These are phyloP conservation scores for Lasiosphaeria hispida DNA, from an alignment of 495 filamentous ascomycete species.

Conservation along the genomic window DNA sequence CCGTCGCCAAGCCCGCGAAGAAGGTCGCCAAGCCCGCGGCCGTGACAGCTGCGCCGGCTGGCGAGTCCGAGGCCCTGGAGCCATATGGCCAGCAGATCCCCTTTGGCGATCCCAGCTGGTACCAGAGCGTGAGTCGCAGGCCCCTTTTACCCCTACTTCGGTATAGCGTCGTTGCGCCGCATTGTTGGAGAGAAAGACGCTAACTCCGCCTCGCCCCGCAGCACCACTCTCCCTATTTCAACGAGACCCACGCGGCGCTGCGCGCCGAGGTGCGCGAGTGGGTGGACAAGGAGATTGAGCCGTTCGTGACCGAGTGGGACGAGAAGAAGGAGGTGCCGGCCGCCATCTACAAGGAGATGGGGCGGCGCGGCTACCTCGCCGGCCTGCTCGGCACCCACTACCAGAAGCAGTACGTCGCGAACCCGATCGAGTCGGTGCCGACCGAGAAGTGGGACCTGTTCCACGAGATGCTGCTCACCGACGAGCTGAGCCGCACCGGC, in stretches of 20 bases:
- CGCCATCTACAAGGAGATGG: conserved; percentile 92
- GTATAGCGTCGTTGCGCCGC: too few species aligned
- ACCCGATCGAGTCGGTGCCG: conserved; percentile 70
- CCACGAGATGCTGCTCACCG: conserved; percentile 92
- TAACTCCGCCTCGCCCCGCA: conserved; percentile 32
- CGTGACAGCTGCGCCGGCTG: conserved; percentile 49
- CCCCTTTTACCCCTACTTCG: not conserved
- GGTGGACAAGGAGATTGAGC: conserved; percentile 88
- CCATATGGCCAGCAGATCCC: conserved; percentile 84
- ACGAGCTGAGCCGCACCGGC: conserved; percentile 84
- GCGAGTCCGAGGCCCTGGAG: conserved; percentile 70
- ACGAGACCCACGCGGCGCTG: conserved; percentile 85
- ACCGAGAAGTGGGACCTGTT: conserved; percentile 95
- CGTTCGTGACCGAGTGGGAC: conserved; percentile 93
- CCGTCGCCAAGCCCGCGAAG: conserved; percentile 53
- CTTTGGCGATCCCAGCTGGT: conserved; percentile 91
- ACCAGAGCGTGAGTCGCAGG: conserved; percentile 76
- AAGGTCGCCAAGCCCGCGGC: conserved; percentile 50
- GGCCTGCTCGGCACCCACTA: conserved; percentile 83
- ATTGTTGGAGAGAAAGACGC: too few species aligned
- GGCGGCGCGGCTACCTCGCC: conserved; percentile 85
- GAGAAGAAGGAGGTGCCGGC: conserved; percentile 85
- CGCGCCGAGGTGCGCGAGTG: conserved; percentile 87
- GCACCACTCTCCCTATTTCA: conserved; percentile 96
- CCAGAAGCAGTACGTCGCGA: conserved; percentile 66